A percentile compares a stretch with the other conserved stretches of the same genome.
phyloP scores from a whole-genome alignment of 768 basidiomycete species.

The Rhizopogon vinicolor region DNA sequence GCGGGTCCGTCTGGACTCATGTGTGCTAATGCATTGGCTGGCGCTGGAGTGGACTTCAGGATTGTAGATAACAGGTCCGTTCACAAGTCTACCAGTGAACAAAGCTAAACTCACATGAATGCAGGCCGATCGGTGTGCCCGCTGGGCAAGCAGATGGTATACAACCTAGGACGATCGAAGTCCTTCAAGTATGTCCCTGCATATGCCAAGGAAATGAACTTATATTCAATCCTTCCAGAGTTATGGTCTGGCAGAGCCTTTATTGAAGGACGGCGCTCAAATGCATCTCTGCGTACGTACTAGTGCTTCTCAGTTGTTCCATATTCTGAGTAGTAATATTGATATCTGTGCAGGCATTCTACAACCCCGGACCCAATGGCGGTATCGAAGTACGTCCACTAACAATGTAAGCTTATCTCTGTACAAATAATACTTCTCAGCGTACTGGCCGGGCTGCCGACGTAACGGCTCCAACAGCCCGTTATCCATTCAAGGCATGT shows the following conservation, averaged over 20 bases:
- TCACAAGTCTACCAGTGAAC: not conserved
- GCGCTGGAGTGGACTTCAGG: conserved; percentile 39
- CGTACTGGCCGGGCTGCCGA: conserved; percentile 60
- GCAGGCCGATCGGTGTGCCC: conserved; percentile 35
- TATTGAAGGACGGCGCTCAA: conserved; percentile 61
- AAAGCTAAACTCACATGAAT: not conserved
- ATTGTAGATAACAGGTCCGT: conserved; percentile 44
- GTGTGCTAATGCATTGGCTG: conserved; percentile 54
- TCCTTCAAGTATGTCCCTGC: conserved; percentile 37
- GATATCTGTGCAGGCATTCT: conserved; percentile 52
- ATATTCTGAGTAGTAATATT: not conserved
- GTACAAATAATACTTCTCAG: conserved; percentile 27
- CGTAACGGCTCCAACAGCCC: conserved; percentile 55
- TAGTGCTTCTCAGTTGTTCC: not conserved
- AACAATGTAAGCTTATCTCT: not conserved
- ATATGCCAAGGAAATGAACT: not conserved
- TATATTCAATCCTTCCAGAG: conserved; percentile 40
- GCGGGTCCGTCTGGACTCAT: conserved; percentile 59
- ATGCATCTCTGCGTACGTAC: conserved; percentile 61
- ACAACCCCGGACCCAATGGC: conserved; percentile 57
- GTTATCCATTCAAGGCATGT: conserved; percentile 67
- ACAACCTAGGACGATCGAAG: conserved; percentile 50
- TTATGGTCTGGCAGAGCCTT: conserved; percentile 66
- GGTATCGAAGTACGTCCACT: conserved; percentile 49
- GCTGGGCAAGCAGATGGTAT: conserved; percentile 55